Conservation (phyloP, 1,284 basidiomycete species). For the Melampsora larici-populina region DNA sequence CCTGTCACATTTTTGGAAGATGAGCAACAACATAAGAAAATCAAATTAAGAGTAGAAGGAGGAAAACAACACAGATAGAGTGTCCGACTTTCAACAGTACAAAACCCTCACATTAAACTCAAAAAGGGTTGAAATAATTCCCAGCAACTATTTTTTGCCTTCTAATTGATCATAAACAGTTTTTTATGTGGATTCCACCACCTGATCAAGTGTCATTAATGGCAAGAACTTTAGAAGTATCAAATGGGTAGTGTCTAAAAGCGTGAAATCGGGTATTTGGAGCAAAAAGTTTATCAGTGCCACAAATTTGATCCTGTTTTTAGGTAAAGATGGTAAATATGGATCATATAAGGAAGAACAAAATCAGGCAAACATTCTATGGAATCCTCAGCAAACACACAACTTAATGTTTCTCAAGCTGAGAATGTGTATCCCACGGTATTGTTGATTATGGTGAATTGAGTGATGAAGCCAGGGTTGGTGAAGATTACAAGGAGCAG, state of each 20-base stretch:
- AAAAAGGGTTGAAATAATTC: not conserved
- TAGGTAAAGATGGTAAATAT: slow-evolving; percentile 26
- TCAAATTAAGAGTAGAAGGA: slow-evolving; percentile 33
- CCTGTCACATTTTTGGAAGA: slow-evolving; percentile 2
- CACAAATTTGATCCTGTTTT: slow-evolving; percentile 17
- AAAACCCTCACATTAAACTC: not conserved
- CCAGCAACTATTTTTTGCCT: not conserved
- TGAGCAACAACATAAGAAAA: slow-evolving; percentile 17
- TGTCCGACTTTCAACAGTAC: slow-evolving; percentile 24
- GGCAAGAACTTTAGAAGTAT: slow-evolving; percentile 7
- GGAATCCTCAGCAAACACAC: not conserved
- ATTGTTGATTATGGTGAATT: slow-evolving; percentile 39
- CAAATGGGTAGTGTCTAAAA: slow-evolving; percentile 11
- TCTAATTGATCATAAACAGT: not conserved
- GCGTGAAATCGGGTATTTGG: slow-evolving; percentile 31
- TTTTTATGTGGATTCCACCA: slow-evolving; percentile 17
- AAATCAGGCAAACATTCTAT: not conserved
- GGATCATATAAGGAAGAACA: slow-evolving; percentile 19
- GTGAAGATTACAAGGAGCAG: not conserved
- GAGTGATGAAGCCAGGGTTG: slow-evolving; percentile 4
- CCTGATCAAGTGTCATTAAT: slow-evolving; percentile 25
- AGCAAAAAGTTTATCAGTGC: slow-evolving; percentile 20
- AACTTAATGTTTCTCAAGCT: not conserved
- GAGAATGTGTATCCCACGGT: not conserved
- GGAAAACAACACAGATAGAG: slow-evolving; percentile 14